Evolutionary conservation across 495 filamentous ascomycete species (phyloP).

Genomic region (Hypoxylon intermedium): DNA sequence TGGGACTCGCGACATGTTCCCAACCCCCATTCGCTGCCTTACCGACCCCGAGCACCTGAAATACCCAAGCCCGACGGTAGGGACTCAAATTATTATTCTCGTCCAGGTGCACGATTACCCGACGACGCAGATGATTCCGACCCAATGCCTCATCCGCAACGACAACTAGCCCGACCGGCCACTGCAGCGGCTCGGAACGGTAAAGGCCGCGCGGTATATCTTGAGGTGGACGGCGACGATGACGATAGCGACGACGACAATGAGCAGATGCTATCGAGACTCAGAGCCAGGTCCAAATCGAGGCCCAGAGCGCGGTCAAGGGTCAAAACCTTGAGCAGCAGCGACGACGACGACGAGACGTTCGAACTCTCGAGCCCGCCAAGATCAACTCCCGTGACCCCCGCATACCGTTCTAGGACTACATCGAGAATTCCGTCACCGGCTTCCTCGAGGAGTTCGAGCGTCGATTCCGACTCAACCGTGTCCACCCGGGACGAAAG

Average conservation of each 20-base stretch:
- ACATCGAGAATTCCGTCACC: conserved; percentile 48
- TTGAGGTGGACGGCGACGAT: conserved; percentile 42
- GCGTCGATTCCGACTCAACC: conserved; percentile 50
- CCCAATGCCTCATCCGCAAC: conserved; percentile 42
- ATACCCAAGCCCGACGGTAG: conserved; percentile 41
- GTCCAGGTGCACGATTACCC: conserved; percentile 29
- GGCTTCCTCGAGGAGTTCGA: conserved; percentile 48
- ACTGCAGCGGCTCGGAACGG: conserved; percentile 32
- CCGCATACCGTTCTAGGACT: conserved; percentile 48
- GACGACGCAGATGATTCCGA: conserved; percentile 31
- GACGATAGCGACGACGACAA: conserved; percentile 30
- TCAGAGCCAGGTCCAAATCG: conserved; percentile 34
- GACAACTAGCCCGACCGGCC: conserved; percentile 32
- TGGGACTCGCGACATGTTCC: conserved; percentile 47
- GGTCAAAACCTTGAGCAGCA: conserved; percentile 22
- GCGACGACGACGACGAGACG: conserved; percentile 39
- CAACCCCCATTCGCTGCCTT: conserved; percentile 52
- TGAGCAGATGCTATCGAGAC: conserved; percentile 36
- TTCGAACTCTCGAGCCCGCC: conserved; percentile 46
- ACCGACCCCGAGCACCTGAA: conserved; percentile 42
- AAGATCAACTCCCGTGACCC: conserved; percentile 46
- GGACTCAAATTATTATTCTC: conserved; percentile 35
- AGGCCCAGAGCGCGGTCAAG: conserved; percentile 25
- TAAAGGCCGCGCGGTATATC: conserved; percentile 32
- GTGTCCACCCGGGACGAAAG: conserved; percentile 47